Base-by-base conservation (phyloP, 2,329 filamentous ascomycete genomes). In the Tolypocladium capitatum region DNA sequence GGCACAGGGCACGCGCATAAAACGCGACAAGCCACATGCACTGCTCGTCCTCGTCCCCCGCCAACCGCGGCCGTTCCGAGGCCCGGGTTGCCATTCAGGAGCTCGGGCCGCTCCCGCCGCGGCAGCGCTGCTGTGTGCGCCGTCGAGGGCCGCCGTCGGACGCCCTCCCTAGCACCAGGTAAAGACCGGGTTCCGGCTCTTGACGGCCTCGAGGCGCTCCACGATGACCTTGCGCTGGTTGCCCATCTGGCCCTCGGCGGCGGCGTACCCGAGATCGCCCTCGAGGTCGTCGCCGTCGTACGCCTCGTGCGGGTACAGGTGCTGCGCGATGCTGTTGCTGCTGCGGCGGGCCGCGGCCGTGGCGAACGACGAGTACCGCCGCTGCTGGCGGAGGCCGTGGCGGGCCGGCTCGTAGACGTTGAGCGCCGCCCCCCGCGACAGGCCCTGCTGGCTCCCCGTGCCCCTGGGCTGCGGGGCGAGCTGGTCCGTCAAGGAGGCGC, bases 141-240 rank as follows among this genome's bases (percentile, higher is more conserved):
- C 3, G 7, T 4, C 2, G 4, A 27, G 21, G 2, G 4, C 11
- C 9, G 27, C 20, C 27, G 16, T n/a, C n/a, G n/a, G n/a, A n/a
- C n/a, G n/a, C n/a, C 42, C 46, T 32, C 41, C 27, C 70, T 70
- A 97, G 72, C 92, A 98, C 86, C 92, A 98, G 41, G 86, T 95
- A 67, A 98, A 98, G 31, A 98, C 89, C 2, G 92, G 92, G 62
- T 94, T 94, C 63, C 84, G 85, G 61, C 83, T 87, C 74, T 97
- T 97, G 52, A 98, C 92, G 51, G 91, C 86, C 72, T 98, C 92
- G 49, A 98, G 69, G 53, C 92, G 76, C 72, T 98, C 92, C 43
- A 98, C 90, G 71, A 98, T 97, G 43, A 98, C 92, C 67, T 92
- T 94, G 58, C 90, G 79, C 63, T 85, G 82, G 59, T 89, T 86